Evolutionary conservation across 192 early-diverging fungal species (phyloP).

Genomic region (Coemansia sp.): DNA sequence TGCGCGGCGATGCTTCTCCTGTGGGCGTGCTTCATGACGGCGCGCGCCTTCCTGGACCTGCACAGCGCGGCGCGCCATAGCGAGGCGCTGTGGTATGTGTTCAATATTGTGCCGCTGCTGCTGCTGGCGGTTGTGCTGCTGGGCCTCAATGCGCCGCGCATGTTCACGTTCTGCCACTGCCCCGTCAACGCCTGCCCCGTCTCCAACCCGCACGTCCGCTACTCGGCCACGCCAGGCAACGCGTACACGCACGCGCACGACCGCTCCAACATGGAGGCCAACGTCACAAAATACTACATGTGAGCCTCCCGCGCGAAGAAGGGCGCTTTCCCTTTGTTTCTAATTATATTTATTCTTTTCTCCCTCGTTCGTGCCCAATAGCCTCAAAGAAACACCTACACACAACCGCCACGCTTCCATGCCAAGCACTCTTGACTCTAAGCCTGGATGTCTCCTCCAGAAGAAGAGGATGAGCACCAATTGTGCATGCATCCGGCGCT

Average conservation of each 20-base stretch:
- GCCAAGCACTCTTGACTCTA: too few relatives aligned
- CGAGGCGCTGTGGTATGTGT: slow-evolving; percentile 55
- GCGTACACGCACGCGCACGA: slow-evolving; percentile 29
- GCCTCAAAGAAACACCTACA: too few relatives aligned
- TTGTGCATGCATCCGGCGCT: too few relatives aligned
- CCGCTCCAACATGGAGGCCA: slow-evolving; percentile 16
- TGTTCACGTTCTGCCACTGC: slow-evolving; percentile 56
- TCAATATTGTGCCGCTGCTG: slow-evolving; percentile 47
- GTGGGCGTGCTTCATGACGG: slow-evolving; percentile 51
- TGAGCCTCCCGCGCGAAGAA: too few relatives aligned
- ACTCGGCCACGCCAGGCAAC: slow-evolving; percentile 13
- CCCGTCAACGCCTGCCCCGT: slow-evolving; percentile 49
- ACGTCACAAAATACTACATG: slow-evolving; percentile 46
- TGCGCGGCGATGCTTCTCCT: slow-evolving; percentile 34
- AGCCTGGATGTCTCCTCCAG: too few relatives aligned
- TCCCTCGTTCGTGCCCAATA: background rate
- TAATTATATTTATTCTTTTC: background rate
- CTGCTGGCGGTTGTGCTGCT: slow-evolving; percentile 45
- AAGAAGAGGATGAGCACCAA: too few relatives aligned
- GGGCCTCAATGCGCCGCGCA: slow-evolving; percentile 43
- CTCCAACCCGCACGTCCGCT: slow-evolving; percentile 48
- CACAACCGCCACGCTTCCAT: too few relatives aligned
- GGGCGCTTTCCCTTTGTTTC: too few relatives aligned
- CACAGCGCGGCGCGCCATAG: slow-evolving; percentile 40
- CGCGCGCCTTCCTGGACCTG: slow-evolving; percentile 41